A percentile compares a stretch with the other conserved stretches of the same genome.
phyloP scores from a whole-genome alignment of 2,329 filamentous ascomycete genomes.

The Neofusicoccum ribis region DNA sequence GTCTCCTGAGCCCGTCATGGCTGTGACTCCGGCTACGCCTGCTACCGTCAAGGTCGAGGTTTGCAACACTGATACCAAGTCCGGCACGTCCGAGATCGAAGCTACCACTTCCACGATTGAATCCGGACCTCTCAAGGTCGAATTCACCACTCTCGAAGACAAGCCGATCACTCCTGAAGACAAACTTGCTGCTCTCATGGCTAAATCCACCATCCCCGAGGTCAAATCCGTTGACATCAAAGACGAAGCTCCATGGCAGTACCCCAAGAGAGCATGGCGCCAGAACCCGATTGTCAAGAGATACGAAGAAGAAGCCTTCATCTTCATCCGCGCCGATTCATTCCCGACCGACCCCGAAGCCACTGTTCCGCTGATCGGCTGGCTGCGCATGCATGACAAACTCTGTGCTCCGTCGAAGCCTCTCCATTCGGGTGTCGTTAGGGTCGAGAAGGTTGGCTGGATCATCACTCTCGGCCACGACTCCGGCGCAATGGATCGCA shows the following conservation, averaged over 20 bases:
- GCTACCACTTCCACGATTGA: not conserved
- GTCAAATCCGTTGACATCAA: too few species aligned
- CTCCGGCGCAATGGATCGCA: constrained; percentile 1
- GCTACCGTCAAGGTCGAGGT: too few species aligned
- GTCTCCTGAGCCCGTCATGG: not conserved
- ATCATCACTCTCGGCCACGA: not conserved
- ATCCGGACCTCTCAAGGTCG: too few species aligned
- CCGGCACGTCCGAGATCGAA: not conserved
- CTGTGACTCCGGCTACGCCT: not conserved
- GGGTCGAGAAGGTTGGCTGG: not conserved
- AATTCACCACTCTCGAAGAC: too few species aligned
- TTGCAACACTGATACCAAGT: not conserved
- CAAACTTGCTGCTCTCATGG: too few species aligned
- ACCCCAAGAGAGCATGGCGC: not conserved
- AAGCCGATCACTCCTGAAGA: too few species aligned
- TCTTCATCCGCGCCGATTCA: not conserved
- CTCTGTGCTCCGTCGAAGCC: not conserved
- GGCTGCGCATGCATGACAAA: not conserved
- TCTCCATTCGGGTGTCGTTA: not conserved
- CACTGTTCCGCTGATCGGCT: not conserved
- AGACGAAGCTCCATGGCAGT: not conserved
- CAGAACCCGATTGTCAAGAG: not conserved
- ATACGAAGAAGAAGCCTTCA: not conserved
- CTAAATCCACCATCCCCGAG: too few species aligned
- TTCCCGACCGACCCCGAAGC: not conserved